These are phyloP conservation scores for Paraurostyla sp. DNA, from an alignment of 73 alveolate genomes.

Conservation along the genomic window DNA sequence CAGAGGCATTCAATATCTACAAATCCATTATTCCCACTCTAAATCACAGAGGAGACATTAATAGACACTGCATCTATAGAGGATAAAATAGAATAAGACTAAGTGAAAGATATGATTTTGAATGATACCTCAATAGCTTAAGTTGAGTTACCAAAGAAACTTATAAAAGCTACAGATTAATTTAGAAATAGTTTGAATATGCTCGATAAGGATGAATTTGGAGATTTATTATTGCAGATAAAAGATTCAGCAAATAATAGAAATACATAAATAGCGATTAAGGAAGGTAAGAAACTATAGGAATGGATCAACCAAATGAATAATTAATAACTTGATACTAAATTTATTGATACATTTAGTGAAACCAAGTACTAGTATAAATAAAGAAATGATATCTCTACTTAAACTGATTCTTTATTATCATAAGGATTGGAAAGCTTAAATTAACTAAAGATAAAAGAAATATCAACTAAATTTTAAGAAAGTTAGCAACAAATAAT, in stretches of 20 bases:
- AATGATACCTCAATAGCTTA: conserved; percentile 6
- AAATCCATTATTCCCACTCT: too few relatives aligned
- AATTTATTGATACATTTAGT: too few relatives aligned
- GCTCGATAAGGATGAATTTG: background rate
- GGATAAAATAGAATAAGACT: background rate
- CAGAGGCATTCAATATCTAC: too few relatives aligned
- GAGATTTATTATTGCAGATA: background rate
- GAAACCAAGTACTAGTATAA: too few relatives aligned
- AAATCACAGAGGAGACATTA: too few relatives aligned
- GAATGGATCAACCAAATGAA: conserved; percentile 7
- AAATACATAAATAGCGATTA: background rate
- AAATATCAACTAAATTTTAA: background rate
- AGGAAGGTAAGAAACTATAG: background rate
- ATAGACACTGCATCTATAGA: background rate
- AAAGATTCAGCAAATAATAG: background rate
- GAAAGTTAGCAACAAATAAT: background rate
- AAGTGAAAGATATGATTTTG: background rate
- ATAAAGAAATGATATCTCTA: too few relatives aligned
- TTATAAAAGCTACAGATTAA: conserved; percentile 5
- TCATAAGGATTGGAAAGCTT: background rate
- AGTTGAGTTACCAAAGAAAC: conserved; percentile 15
- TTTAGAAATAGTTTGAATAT: background rate
- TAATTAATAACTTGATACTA: too few relatives aligned
- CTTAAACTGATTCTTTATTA: too few relatives aligned
- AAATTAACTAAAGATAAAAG: background rate